Conservation (phyloP, 2,329 filamentous ascomycete genomes). For the Penicillium digitatum region DNA sequence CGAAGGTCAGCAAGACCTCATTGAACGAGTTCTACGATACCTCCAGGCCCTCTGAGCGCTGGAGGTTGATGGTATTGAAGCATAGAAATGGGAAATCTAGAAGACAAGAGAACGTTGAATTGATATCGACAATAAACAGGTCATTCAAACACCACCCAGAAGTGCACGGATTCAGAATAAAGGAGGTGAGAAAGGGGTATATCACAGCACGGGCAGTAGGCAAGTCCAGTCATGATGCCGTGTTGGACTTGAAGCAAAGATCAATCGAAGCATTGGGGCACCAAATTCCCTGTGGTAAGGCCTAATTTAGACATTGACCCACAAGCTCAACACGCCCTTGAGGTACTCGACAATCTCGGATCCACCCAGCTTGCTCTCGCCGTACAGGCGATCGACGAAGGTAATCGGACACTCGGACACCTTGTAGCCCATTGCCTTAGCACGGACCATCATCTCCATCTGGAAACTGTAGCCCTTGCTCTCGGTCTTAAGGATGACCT, state of each 20-base stretch:
- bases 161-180: constrained; percentile 14
- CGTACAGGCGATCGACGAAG: constrained; percentile 93
- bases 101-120: constrained; percentile 11
- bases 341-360: constrained; percentile 96
- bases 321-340: constrained; percentile 74
- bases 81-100: neutral
- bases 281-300: neutral
- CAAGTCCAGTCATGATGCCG: constrained; percentile 12
- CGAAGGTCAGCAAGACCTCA: constrained; percentile 45
- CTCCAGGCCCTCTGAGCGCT: constrained; percentile 26
- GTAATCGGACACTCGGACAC: constrained; percentile 94
- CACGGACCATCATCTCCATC: constrained; percentile 99
- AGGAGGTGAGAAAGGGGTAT: constrained; percentile 23
- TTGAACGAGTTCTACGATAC: constrained; percentile 36
- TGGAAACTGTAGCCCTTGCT: constrained; percentile 98
- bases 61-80: neutral
- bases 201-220: constrained; percentile 18
- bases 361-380: constrained; percentile 89
- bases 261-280: constrained; percentile 3
- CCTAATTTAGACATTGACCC: constrained; percentile 64
- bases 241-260: constrained; percentile 9
- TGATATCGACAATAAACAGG: constrained; percentile 13
- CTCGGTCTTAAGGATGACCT: constrained; percentile 84
- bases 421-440: constrained; percentile 90
- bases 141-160: constrained; percentile 21